A percentile compares a stretch with the other conserved stretches of the same genome.
Evolutionary conservation across 345 rosid species (phyloP).

Genomic region (Aquilaria malaccensis): DNA sequence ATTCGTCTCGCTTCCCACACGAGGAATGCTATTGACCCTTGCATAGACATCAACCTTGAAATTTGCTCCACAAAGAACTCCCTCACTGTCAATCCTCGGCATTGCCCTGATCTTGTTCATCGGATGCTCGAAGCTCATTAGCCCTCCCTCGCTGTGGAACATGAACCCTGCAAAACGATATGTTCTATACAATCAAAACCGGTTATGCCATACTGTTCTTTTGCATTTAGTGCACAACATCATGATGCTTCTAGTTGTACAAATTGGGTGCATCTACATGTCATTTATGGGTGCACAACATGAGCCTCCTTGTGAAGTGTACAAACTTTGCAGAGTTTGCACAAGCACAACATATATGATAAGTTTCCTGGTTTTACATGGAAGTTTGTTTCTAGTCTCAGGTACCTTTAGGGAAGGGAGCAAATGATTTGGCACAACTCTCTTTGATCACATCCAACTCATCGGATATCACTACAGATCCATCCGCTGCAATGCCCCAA

Average conservation of each 20-base stretch:
- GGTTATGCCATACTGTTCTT: no score
- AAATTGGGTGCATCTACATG: no score
- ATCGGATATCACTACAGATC: constrained; percentile 79
- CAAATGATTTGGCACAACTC: constrained; percentile 90
- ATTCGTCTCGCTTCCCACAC: constrained; percentile 80
- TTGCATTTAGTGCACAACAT: no score
- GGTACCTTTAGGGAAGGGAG: constrained; percentile 73
- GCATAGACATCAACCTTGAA: constrained; percentile 76
- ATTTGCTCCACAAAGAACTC: constrained; percentile 74
- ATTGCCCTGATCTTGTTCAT: constrained; percentile 68
- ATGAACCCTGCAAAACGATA: constrained; percentile 45
- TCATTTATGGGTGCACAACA: no score
- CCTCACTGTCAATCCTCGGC: constrained; percentile 90
- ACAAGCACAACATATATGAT: not conserved
- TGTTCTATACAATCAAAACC: not conserved
- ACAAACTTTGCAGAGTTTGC: not conserved
- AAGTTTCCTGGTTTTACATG: no score
- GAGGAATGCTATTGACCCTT: constrained; percentile 57
- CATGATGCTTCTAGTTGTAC: no score
- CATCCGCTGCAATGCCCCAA: constrained; percentile 93
- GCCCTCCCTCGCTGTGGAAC: constrained; percentile 72
- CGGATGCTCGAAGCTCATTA: constrained; percentile 93
- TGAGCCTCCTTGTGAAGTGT: no score
- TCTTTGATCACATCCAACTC: constrained; percentile 66
- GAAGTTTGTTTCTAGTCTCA: not conserved